phyloP scores from a whole-genome alignment of 1,284 basidiomycete genomes.

The Puccinia polysora region DNA sequence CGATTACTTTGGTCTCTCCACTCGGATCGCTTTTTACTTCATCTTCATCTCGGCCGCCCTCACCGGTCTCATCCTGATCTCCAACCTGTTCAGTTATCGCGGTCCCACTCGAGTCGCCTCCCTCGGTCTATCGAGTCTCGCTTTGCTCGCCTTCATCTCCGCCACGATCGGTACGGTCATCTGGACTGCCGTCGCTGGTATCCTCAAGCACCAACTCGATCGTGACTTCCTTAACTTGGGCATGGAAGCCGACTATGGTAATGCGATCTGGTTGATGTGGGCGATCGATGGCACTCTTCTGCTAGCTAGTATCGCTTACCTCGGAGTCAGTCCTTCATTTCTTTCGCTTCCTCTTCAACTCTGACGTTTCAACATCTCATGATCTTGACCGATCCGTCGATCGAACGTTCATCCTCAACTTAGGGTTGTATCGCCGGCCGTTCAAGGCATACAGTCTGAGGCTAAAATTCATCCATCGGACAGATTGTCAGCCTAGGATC shows the following conservation, averaged over 20 bases:
- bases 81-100: background rate
- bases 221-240: background rate
- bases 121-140: background rate
- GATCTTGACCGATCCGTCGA: too few relatives aligned
- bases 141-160: constrained; percentile 24
- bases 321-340: constrained; percentile 3
- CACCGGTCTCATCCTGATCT: constrained; percentile 6
- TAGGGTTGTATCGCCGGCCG: too few relatives aligned
- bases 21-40: constrained; percentile 35
- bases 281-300: constrained; percentile 16
- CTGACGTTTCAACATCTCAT: too few relatives aligned
- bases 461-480: too few relatives aligned
- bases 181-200: constrained; percentile 32
- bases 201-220: constrained; percentile 27
- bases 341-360: background rate
- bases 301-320: constrained; percentile 6
- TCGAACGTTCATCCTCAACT: too few relatives aligned
- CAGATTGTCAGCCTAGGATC: too few relatives aligned
- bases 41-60: constrained; percentile 24
- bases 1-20: background rate
- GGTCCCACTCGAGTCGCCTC: constrained; percentile 10
- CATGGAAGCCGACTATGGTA: constrained; percentile 25
- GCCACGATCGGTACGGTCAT: constrained; percentile 27
- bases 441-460: too few relatives aligned
- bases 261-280: constrained; percentile 37